Conservation (phyloP, 1,284 basidiomycete genomes). For the Irpex sp. region DNA sequence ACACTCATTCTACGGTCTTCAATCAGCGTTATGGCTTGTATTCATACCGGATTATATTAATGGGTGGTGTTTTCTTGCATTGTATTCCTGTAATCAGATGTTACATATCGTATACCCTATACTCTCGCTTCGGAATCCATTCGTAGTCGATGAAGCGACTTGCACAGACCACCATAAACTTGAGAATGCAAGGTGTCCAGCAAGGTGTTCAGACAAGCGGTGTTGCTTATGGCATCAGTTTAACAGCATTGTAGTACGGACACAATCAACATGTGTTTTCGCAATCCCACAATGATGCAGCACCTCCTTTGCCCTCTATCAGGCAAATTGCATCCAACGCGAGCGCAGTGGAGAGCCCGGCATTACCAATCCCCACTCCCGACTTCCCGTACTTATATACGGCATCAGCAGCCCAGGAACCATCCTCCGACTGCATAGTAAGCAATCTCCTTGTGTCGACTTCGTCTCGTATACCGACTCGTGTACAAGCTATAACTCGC, state of each 20-base stretch:
- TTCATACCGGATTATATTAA: conserved; percentile 1
- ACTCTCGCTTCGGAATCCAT: neutral
- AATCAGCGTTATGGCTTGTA: neutral
- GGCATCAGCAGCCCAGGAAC: conserved; percentile 47
- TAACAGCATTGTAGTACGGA: too few species aligned
- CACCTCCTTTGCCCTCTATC: neutral
- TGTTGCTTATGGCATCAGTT: too few species aligned
- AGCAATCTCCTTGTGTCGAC: conserved; percentile 40
- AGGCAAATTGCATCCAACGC: neutral
- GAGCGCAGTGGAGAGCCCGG: neutral
- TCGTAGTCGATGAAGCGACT: too few species aligned
- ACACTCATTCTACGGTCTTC: neutral
- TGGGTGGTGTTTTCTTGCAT: neutral
- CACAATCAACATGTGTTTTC: too few species aligned
- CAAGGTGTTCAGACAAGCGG: too few species aligned
- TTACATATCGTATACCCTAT: neutral
- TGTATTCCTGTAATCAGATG: conserved; percentile 1
- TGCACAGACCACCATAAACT: too few species aligned
- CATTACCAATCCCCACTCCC: conserved; percentile 22
- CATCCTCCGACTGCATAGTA: conserved; percentile 43
- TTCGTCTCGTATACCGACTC: conserved; percentile 38
- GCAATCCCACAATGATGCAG: neutral
- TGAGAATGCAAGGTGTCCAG: too few species aligned
- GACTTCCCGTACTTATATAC: conserved; percentile 47
- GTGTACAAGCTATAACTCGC: conserved; percentile 42